These are phyloP conservation scores for Camellia japonica DNA, from an alignment of 148 eudicot species.

Conservation along the genomic window DNA sequence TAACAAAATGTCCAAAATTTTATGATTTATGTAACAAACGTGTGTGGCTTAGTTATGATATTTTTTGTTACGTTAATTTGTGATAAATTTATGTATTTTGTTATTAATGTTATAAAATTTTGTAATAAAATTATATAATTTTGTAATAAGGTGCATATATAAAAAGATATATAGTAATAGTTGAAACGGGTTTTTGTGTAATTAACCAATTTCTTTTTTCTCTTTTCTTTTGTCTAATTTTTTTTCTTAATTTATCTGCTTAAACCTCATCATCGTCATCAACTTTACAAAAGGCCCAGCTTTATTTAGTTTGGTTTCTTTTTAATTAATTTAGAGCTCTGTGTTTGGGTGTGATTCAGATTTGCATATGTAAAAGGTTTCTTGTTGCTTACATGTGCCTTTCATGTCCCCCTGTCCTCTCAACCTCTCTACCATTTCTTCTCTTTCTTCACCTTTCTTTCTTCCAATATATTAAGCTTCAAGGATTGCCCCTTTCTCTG, in stretches of 20 bases:
- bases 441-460: not conserved
- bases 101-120: too few species aligned
- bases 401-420: not conserved
- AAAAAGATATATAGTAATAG: too few species aligned
- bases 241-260: not conserved
- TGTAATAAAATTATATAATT: too few species aligned
- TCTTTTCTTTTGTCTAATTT: not conserved
- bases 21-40: too few species aligned
- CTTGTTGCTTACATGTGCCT: constrained; percentile 36
- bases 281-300: not conserved
- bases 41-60: too few species aligned
- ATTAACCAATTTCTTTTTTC: not conserved
- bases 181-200: not conserved
- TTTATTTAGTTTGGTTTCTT: not conserved
- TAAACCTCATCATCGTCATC: constrained; percentile 1
- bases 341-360: not conserved
- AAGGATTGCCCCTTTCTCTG: not conserved
- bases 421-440: not conserved
- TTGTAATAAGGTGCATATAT: too few species aligned
- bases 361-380: not conserved
- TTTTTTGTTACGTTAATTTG: too few species aligned
- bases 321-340: not conserved
- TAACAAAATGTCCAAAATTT: too few species aligned
- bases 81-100: too few species aligned
- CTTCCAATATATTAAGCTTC: not conserved